Conservation (phyloP, 2,329 filamentous ascomycete species). For the Cladorrhinum sp. region DNA sequence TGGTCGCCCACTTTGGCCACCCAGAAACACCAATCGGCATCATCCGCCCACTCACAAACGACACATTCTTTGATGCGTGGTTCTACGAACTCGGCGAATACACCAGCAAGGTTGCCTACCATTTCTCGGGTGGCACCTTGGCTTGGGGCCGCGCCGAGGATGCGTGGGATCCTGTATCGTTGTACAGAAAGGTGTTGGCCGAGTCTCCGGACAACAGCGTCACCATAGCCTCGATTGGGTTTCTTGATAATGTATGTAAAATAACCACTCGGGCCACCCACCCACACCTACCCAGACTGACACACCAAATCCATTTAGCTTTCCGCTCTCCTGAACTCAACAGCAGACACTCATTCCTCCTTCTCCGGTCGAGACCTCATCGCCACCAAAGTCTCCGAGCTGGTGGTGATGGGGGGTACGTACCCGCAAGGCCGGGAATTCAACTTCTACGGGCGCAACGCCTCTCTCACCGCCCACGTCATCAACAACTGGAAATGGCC, state of each 20-base stretch:
- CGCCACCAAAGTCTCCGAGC: constrained; percentile 43
- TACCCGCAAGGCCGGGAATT: constrained; percentile 48
- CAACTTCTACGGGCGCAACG: constrained; percentile 47
- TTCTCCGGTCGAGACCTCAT: constrained; percentile 43
- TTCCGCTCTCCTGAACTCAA: constrained; percentile 45
- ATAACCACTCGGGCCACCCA: background rate
- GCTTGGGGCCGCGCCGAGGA: constrained; percentile 35
- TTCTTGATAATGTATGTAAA: constrained; percentile 22
- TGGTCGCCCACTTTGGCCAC: constrained; percentile 42
- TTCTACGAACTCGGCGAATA: constrained; percentile 42
- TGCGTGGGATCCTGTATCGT: constrained; percentile 40
- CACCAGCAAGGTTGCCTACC: constrained; percentile 44
- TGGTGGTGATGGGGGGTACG: constrained; percentile 51
- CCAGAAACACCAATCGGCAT: constrained; percentile 38
- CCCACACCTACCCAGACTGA: background rate
- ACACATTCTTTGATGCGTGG: constrained; percentile 43
- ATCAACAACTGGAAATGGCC: constrained; percentile 43
- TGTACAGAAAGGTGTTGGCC: constrained; percentile 45
- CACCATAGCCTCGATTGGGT: constrained; percentile 27
- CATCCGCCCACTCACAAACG: constrained; percentile 39
- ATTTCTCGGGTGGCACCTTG: constrained; percentile 38
- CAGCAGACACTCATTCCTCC: constrained; percentile 38
- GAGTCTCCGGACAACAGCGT: constrained; percentile 40
- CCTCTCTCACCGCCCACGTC: constrained; percentile 40
- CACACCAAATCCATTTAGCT: constrained; percentile 28